Conservation (phyloP, 1,284 basidiomycete species). For the Ustilago loliicola region DNA sequence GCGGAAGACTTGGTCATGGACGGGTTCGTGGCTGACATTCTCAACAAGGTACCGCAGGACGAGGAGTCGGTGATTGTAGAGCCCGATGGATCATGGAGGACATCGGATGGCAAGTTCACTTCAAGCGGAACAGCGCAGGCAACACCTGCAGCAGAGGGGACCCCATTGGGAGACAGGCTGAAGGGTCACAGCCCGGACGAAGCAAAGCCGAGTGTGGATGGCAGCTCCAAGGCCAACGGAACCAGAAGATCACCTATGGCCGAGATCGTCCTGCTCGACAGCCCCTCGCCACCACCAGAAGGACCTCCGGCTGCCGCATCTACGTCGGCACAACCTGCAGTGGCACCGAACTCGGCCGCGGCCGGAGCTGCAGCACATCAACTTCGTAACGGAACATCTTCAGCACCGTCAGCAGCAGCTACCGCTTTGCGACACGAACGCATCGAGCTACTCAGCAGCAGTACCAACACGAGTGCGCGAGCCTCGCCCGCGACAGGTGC, state of each 20-base stretch:
- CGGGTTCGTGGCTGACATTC: slow-evolving; percentile 83
- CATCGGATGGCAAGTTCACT: slow-evolving; percentile 81
- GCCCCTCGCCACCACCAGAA: slow-evolving; percentile 35
- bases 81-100: slow-evolving; percentile 95
- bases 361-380: not conserved
- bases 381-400: slow-evolving; percentile 10
- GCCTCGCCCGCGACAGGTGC: slow-evolving; percentile 23
- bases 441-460: slow-evolving; percentile 38
- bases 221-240: slow-evolving; percentile 13
- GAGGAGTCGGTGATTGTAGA: slow-evolving; percentile 94
- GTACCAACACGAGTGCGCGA: slow-evolving; percentile 25
- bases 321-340: not conserved
- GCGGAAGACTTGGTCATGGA: slow-evolving; percentile 89
- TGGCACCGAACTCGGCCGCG: not conserved
- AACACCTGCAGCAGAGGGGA: slow-evolving; percentile 20
- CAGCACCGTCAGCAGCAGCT: slow-evolving; percentile 8
- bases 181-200: slow-evolving; percentile 16
- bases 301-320: slow-evolving; percentile 3
- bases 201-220: slow-evolving; percentile 18
- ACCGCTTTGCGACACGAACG: slow-evolving; percentile 23
- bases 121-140: slow-evolving; percentile 34
- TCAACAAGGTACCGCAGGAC: slow-evolving; percentile 80
- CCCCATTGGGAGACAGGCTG: slow-evolving; percentile 20
- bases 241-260: slow-evolving; percentile 9
- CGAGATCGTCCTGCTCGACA: slow-evolving; percentile 46